Base-by-base conservation (phyloP, 2,329 filamentous ascomycete species). In the Ophiostoma sp. region DNA sequence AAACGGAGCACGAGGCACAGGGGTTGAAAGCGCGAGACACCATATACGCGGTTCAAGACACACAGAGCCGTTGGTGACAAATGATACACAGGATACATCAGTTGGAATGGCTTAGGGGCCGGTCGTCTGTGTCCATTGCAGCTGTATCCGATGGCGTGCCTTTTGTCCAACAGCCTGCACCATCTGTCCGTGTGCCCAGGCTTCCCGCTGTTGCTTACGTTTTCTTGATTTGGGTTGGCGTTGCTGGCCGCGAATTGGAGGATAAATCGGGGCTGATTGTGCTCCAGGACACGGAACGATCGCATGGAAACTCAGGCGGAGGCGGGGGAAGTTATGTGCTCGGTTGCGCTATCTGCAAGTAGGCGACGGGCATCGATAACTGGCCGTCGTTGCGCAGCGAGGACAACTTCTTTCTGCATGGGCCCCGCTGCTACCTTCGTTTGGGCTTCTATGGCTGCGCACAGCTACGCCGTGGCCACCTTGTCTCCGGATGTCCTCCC, bases 291-390 rank as follows among this genome's bases (percentile, higher is more conserved):
- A 28, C 36, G 36, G 61, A 45, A 28, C 6, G 22, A 45, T 28
- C 25, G 36, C 61, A 45, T 4, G 9, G 36, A 66, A 15, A 22
- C 36, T 45, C 36, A 22, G 36, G 22, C 61, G 7, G n/a, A 45
- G 36, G 25, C n/a, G 36, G 28, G 36, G 61, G 15, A 22, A 8
- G 19, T 25, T 22, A 39, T 66, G 33, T 22, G n/a, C 19, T 19
- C 8, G 25, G 28, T 33, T 33, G 42, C 42, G 42, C 25, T 31
- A 22, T 68, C 28, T 31, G 66, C 66, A 25, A 36, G 28, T 8
- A 33, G 66, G 45, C 66, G 19, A 69, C 66, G 66, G 64, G 66
- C 45, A 22, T 69, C 66, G 19, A 50, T 42, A 50, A 68, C 31
- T 52, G 50, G 52, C 42, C 36, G 36, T 28, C 33, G 11, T 19